phyloP scores from a whole-genome alignment of 148 eudicot species.

The Heliamphora exappendiculata region DNA sequence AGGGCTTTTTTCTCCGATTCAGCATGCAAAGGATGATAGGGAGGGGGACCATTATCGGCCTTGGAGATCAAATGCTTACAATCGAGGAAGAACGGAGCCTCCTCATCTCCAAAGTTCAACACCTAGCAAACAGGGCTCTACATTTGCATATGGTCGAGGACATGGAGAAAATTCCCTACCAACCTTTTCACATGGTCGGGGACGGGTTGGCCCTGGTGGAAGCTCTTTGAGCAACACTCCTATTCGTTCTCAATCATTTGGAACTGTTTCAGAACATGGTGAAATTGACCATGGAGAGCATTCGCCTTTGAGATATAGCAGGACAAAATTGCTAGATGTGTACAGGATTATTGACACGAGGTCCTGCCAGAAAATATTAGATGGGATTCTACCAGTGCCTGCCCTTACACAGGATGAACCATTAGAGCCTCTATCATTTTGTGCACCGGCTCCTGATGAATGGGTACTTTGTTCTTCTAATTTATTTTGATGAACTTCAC shows the following conservation, averaged over 20 bases:
- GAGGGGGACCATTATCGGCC: constrained; percentile 72
- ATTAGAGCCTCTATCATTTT: constrained; percentile 70
- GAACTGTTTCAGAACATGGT: constrained; percentile 35
- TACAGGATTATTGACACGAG: constrained; percentile 52
- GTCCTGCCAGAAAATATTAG: constrained; percentile 32
- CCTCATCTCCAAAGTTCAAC: constrained; percentile 37
- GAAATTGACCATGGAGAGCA: constrained; percentile 47
- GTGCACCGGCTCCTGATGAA: constrained; percentile 69
- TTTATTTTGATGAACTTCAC: background rate
- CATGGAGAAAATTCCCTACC: constrained; percentile 53
- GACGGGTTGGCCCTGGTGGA: constrained; percentile 36
- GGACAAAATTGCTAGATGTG: constrained; percentile 73
- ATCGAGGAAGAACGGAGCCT: constrained; percentile 66
- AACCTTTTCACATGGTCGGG: constrained; percentile 57
- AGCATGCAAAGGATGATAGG: constrained; percentile 66
- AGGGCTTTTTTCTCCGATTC: constrained; percentile 32
- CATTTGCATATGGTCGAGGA: constrained; percentile 71
- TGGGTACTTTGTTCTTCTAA: constrained; percentile 30
- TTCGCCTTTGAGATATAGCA: constrained; percentile 48
- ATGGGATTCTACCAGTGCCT: constrained; percentile 53
- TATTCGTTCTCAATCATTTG: constrained; percentile 25
- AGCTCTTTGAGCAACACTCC: constrained; percentile 23
- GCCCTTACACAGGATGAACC: constrained; percentile 80
- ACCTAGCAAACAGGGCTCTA: constrained; percentile 47
- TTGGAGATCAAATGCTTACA: constrained; percentile 66